Percentiles rank a stretch among this genome's conserved stretches.
Conservation (phyloP, 225 moss, liverwort and hornwort genomes). For the Takakia lepidozioides region DNA sequence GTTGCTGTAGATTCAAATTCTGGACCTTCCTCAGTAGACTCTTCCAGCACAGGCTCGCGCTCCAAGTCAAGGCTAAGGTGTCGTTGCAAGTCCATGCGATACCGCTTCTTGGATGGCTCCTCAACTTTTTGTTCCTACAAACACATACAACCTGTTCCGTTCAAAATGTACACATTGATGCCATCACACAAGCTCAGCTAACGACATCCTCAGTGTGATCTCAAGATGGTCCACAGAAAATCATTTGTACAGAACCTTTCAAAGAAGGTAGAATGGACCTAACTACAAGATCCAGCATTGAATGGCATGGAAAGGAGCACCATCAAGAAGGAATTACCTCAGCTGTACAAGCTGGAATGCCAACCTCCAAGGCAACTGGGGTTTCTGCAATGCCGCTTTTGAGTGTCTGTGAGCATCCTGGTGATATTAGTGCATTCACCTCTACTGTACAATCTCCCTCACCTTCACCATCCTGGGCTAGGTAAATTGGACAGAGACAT, state of each 20-base stretch:
- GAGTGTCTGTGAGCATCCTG: slow-evolving; percentile 24
- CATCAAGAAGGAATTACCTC: too few relatives aligned
- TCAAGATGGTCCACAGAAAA: too few relatives aligned
- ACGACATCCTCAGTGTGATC: too few relatives aligned
- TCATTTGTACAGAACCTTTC: too few relatives aligned
- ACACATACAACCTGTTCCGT: too few relatives aligned
- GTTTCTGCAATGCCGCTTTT: slow-evolving; percentile 16
- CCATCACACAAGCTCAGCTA: too few relatives aligned
- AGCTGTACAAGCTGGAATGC: background rate
- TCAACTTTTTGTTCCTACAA: slow-evolving; percentile 30
- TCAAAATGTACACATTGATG: too few relatives aligned
- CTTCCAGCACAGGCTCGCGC: slow-evolving; percentile 76
- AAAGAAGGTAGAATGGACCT: too few relatives aligned
- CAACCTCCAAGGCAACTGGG: slow-evolving; percentile 26
- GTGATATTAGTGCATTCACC: slow-evolving; percentile 9
- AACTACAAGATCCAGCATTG: too few relatives aligned
- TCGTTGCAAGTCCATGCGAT: slow-evolving; percentile 76
- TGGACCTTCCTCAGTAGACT: slow-evolving; percentile 45
- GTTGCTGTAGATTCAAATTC: slow-evolving; percentile 23
- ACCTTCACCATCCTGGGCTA: slow-evolving; percentile 19
- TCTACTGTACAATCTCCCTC: slow-evolving; percentile 18
- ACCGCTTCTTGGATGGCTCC: slow-evolving; percentile 69
- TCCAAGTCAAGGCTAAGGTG: slow-evolving; percentile 79
- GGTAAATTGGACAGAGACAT: slow-evolving; percentile 58
- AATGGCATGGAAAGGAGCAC: too few relatives aligned